Conservation (phyloP, 352 stramenopile species). For the Globisporangium heterothallicum region DNA sequence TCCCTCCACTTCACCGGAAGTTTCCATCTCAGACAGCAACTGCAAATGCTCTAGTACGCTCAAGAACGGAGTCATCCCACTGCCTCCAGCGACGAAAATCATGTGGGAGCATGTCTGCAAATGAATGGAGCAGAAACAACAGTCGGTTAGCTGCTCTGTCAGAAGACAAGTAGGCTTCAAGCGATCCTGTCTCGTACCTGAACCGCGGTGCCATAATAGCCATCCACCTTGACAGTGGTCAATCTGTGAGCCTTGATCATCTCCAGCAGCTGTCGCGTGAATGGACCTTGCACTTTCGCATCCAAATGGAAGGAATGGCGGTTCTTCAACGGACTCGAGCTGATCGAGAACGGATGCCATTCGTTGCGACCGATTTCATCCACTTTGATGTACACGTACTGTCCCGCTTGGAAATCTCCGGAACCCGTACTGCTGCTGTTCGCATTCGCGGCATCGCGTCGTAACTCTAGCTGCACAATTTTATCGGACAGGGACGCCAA, state of each 20-base stretch:
- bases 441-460: slow-evolving; percentile 31
- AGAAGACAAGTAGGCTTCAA: too few relatives aligned
- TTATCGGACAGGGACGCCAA: slow-evolving; percentile 31
- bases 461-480: slow-evolving; percentile 53
- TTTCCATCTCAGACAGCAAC: slow-evolving; percentile 20
- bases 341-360: slow-evolving; percentile 75
- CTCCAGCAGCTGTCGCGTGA: slow-evolving; percentile 44
- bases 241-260: slow-evolving; percentile 41
- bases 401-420: slow-evolving; percentile 39
- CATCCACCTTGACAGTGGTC: slow-evolving; percentile 45
- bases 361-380: slow-evolving; percentile 41
- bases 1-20: slow-evolving; percentile 9
- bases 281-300: slow-evolving; percentile 55
- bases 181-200: slow-evolving; percentile 13
- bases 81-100: slow-evolving; percentile 65
- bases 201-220: slow-evolving; percentile 64
- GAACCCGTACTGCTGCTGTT: background rate
- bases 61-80: slow-evolving; percentile 70
- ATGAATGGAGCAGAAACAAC: background rate
- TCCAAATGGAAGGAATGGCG: slow-evolving; percentile 41
- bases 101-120: slow-evolving; percentile 34
- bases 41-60: slow-evolving; percentile 53
- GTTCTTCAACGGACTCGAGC: slow-evolving; percentile 47
- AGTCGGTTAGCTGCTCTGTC: slow-evolving; percentile 1
- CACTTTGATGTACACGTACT: slow-evolving; percentile 75